These are phyloP conservation scores for Aspergillus cristatus DNA, from an alignment of 495 filamentous ascomycete genomes.

Conservation along the genomic window DNA sequence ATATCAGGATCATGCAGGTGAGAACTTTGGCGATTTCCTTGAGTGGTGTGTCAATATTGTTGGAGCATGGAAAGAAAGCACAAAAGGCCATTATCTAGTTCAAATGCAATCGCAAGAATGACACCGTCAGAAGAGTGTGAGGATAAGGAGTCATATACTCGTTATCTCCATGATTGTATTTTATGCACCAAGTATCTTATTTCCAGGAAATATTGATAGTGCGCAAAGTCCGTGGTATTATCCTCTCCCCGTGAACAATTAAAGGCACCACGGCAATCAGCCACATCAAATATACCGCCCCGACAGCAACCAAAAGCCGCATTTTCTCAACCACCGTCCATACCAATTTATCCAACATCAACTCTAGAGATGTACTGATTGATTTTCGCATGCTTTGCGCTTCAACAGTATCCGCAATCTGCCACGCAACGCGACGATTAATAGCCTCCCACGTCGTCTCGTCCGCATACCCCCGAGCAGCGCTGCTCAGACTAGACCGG, in stretches of 20 bases:
- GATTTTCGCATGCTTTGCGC: too few species aligned
- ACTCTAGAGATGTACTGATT: too few species aligned
- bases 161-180: too few species aligned
- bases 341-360: too few species aligned
- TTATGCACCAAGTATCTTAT: too few species aligned
- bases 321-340: constrained; percentile 14
- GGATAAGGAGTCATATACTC: too few species aligned
- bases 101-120: too few species aligned
- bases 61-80: constrained; percentile 10
- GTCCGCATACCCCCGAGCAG: constrained; percentile 41
- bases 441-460: constrained; percentile 57
- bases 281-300: constrained; percentile 25
- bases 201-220: constrained; percentile 9
- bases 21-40: constrained; percentile 19
- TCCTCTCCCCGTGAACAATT: constrained; percentile 24
- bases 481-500: constrained; percentile 26
- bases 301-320: constrained; percentile 17
- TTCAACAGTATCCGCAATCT: constrained; percentile 43
- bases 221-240: constrained; percentile 19
- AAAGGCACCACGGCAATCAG: constrained; percentile 27
- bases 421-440: constrained; percentile 50
- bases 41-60: constrained; percentile 17
- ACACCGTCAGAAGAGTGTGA: too few species aligned
- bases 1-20: constrained; percentile 14
- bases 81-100: constrained; percentile 22